Evolutionary conservation across 2,329 filamentous ascomycete genomes (phyloP).

Genomic region (Thielaviopsis punctulata): DNA sequence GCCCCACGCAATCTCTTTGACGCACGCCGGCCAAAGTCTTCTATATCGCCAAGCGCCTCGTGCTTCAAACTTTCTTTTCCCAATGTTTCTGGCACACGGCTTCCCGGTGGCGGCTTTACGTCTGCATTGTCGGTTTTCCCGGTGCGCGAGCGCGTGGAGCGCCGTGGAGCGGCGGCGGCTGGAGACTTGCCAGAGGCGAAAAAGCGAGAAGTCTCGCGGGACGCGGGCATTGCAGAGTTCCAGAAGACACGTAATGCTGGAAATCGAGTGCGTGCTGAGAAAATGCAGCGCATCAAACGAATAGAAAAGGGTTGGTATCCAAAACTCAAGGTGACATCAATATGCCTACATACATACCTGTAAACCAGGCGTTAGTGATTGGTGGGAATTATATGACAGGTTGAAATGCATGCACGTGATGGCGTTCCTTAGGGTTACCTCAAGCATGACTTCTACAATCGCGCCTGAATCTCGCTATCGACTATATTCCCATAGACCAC

Average conservation of each 20-base stretch:
- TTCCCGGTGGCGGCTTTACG: background rate
- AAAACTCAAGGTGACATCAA: background rate
- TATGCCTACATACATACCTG: background rate
- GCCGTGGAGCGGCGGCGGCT: background rate
- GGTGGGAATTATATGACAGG: background rate
- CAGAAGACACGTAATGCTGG: background rate
- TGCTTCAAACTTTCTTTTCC: background rate
- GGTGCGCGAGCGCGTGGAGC: conserved; percentile 17
- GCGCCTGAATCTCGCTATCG: conserved; percentile 1
- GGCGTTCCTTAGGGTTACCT: too few relatives aligned
- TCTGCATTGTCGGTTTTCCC: background rate
- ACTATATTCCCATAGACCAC: conserved; percentile 11
- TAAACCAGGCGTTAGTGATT: background rate
- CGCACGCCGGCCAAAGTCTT: conserved; percentile 30
- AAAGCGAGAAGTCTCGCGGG: background rate
- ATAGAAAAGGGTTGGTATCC: background rate
- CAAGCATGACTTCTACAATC: conserved; percentile 1
- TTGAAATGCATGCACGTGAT: background rate
- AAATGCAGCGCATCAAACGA: background rate
- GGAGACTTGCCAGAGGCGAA: background rate
- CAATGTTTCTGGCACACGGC: background rate
- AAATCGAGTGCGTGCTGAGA: background rate
- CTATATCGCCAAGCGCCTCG: conserved; percentile 31
- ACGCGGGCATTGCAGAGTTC: background rate
- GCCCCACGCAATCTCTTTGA: conserved; percentile 31